These are phyloP conservation scores for Colletotrichum neosansevieriae DNA, from an alignment of 2,329 filamentous ascomycete species.

Conservation along the genomic window DNA sequence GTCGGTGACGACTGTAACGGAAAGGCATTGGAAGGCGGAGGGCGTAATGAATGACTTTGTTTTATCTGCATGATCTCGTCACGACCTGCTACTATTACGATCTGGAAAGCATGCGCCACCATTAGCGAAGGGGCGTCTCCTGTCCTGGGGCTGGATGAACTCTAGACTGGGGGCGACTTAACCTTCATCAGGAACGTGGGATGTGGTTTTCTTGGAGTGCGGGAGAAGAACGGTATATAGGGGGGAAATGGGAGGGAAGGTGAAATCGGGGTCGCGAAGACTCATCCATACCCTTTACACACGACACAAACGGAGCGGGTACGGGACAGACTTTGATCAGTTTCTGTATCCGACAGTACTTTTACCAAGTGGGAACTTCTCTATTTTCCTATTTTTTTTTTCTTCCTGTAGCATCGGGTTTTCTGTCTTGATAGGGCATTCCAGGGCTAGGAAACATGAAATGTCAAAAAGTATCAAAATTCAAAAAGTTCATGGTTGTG, in stretches of 20 bases:
- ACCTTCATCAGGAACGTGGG: conserved; percentile 27
- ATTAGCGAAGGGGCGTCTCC: conserved; percentile 40
- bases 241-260: neutral
- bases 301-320: conserved; percentile 37
- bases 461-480: conserved; percentile 43
- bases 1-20: conserved; percentile 38
- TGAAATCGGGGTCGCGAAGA: conserved; percentile 26
- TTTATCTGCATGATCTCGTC: conserved; percentile 47
- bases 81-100: conserved; percentile 47
- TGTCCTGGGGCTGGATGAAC: conserved; percentile 39
- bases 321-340: conserved; percentile 28
- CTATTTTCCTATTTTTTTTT: conserved; percentile 38
- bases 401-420: conserved; percentile 45
- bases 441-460: conserved; percentile 52
- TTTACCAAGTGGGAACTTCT: conserved; percentile 41
- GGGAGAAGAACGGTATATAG: conserved; percentile 34
- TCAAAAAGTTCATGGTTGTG: neutral
- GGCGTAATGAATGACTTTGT: conserved; percentile 42
- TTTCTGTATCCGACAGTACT: conserved; percentile 37
- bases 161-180: conserved; percentile 34
- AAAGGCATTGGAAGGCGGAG: conserved; percentile 35
- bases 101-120: conserved; percentile 41
- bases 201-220: conserved; percentile 16
- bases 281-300: conserved; percentile 39
- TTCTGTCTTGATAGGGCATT: conserved; percentile 42